These are phyloP conservation scores for Streptanthus diversifolius DNA, from an alignment of 345 rosid species.

Conservation along the genomic window DNA sequence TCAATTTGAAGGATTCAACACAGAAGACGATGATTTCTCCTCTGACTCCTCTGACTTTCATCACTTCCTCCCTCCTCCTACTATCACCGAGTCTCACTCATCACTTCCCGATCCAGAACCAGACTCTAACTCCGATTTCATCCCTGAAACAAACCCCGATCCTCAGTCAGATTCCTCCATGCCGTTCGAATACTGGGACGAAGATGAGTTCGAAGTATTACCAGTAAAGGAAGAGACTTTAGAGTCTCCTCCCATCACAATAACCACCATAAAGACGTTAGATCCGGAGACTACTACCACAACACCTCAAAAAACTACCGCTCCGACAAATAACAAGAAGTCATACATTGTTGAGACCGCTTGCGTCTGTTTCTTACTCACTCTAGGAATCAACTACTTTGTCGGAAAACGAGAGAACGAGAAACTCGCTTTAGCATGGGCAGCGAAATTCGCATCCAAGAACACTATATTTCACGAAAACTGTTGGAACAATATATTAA, in stretches of 20 bases:
- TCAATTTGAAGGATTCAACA: conserved; percentile 87
- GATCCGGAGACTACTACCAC: conserved; percentile 27
- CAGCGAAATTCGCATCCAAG: conserved; percentile 67
- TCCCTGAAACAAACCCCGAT: conserved; percentile 6
- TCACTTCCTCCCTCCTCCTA: conserved; percentile 47
- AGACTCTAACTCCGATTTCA: neutral
- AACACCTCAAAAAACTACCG: neutral
- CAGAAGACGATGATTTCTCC: conserved; percentile 48
- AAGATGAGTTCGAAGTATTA: conserved; percentile 88
- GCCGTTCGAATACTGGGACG: conserved; percentile 76
- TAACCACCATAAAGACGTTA: conserved; percentile 28
- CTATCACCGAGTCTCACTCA: conserved; percentile 50
- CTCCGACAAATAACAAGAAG: conserved; percentile 6
- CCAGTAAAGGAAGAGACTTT: conserved; percentile 39
- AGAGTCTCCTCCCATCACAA: conserved; percentile 26
- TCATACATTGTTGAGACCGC: conserved; percentile 54
- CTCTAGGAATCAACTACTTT: conserved; percentile 58
- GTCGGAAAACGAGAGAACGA: conserved; percentile 79
- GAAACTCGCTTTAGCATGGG: conserved; percentile 83
- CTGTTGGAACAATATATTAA: too few relatives aligned
- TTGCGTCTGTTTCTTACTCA: conserved; percentile 57
- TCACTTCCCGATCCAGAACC: conserved; percentile 22
- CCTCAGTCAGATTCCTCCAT: conserved; percentile 20
- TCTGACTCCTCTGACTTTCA: conserved; percentile 39
- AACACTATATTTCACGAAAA: conserved; percentile 74